These are phyloP conservation scores for Pseudoturritis turrita DNA, from an alignment of 345 rosid genomes.

Conservation along the genomic window DNA sequence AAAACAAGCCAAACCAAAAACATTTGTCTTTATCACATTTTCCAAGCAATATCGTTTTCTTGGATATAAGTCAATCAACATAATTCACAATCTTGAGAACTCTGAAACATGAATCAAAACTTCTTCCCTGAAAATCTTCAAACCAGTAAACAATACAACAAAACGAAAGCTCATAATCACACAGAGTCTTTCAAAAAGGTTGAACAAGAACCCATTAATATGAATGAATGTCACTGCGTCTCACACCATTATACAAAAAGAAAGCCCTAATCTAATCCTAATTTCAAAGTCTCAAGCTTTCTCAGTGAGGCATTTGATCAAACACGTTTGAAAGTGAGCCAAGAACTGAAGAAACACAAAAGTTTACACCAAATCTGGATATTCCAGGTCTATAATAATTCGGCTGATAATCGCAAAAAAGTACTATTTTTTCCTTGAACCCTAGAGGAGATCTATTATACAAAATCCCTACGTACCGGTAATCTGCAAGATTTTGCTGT, in stretches of 20 bases:
- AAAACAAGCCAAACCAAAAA: background rate
- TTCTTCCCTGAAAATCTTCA: background rate
- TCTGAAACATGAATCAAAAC: background rate
- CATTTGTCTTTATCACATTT: background rate
- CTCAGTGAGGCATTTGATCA: constrained; percentile 13
- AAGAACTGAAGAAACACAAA: background rate
- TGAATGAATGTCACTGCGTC: background rate
- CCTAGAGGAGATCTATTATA: constrained; percentile 5
- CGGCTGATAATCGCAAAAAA: background rate
- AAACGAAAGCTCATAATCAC: background rate
- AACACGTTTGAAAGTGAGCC: constrained; percentile 1
- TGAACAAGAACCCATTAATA: constrained; percentile 9
- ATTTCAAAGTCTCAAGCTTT: constrained; percentile 22
- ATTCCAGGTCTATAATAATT: background rate
- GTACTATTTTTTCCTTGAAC: constrained; percentile 19
- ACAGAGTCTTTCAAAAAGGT: background rate
- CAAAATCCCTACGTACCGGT: constrained; percentile 11
- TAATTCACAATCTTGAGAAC: background rate
- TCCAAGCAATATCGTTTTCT: background rate
- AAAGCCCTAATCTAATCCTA: constrained; percentile 8
- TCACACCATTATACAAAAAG: constrained; percentile 13
- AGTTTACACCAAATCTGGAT: background rate
- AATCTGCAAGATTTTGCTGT: background rate
- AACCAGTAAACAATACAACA: constrained; percentile 10
- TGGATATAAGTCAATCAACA: background rate